Evolutionary conservation across 768 basidiomycete genomes (phyloP), one percentile per base, ranked within the genome.

Genomic region (Termitomyces sp.): DNA sequence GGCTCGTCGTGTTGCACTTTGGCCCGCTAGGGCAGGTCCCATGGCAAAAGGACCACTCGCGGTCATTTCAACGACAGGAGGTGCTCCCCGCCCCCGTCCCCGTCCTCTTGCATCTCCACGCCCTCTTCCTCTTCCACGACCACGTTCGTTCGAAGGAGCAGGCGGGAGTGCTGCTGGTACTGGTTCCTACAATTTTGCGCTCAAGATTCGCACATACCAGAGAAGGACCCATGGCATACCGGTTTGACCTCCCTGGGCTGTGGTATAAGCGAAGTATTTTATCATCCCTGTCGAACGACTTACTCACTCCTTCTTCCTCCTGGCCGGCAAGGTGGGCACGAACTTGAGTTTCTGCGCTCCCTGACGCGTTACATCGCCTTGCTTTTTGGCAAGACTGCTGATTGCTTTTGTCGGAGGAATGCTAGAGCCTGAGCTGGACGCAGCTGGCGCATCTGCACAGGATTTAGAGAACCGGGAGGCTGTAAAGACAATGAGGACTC

Each of bases 31-130:
- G 23, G 88, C 78, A 34, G 91, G 91, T 21, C 91, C 91, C 84
- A 93, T 85, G 19, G 91, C 89, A 63, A 93, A 93, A 14, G 91
- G 91, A 3, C 91, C 91, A 64, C 88, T 91, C 0, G 91, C 91
- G 17, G 82, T 86, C 90, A 93, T 90, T 71, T 89, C 85, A 7
- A 74, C 74, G 2, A 79, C 70, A 46, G 85, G 72, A 27, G 81
- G 61, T 3, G 73, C 80, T 42, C 79, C 81, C 34, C 79, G 71
- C 46, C 82, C 84, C 11, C 79, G 69, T n/a, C 83, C 81, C 52
- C 79, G 67, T 7, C 84, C 82, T 39, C 76, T 71, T 8, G 74
- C 81, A 44, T 75, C 76, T 2, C 76, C 79, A 6, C 79, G 72
- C 17, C 79, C 81, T 5, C 79, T 71, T 17, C 76, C 76, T 44